phyloP scores from a whole-genome alignment of 805 yeast species.

The Monosporozyma servazzii region DNA sequence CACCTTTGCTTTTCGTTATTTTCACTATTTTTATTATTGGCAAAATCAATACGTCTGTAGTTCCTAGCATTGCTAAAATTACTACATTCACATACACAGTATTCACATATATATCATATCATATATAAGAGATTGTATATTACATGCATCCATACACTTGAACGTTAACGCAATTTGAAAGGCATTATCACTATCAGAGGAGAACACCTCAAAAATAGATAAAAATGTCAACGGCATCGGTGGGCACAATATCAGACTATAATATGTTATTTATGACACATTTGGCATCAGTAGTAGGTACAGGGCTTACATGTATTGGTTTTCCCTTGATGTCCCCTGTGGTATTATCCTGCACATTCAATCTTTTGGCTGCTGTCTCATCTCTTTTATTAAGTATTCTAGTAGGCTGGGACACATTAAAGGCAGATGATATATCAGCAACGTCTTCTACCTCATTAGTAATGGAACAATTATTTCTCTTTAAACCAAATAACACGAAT shows the following conservation, averaged over 20 bases:
- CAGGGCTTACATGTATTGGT: not conserved
- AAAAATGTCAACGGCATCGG: not conserved
- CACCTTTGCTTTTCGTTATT: not conserved
- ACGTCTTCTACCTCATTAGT: not conserved
- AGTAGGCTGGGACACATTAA: not conserved
- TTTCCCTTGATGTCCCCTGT: not conserved
- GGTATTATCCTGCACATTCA: not conserved
- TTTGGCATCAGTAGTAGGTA: not conserved
- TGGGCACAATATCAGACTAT: not conserved
- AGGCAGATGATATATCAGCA: not conserved
- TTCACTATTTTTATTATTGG: not conserved
- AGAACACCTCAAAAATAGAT: not conserved
- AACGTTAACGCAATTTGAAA: not conserved
- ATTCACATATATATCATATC: not conserved
- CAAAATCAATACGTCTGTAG: not conserved
- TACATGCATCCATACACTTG: not conserved
- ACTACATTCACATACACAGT: not conserved
- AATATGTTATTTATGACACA: not conserved
- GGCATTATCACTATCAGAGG: not conserved
- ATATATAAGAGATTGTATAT: not conserved
- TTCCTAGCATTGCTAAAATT: not conserved
- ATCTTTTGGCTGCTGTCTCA: not conserved
- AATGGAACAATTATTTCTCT: not conserved
- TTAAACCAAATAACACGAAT: not conserved
- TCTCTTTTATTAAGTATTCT: not conserved